Evolutionary conservation across 139 green algal genomes (phyloP).

Genomic region (Pseudopediastrum boryanum): DNA sequence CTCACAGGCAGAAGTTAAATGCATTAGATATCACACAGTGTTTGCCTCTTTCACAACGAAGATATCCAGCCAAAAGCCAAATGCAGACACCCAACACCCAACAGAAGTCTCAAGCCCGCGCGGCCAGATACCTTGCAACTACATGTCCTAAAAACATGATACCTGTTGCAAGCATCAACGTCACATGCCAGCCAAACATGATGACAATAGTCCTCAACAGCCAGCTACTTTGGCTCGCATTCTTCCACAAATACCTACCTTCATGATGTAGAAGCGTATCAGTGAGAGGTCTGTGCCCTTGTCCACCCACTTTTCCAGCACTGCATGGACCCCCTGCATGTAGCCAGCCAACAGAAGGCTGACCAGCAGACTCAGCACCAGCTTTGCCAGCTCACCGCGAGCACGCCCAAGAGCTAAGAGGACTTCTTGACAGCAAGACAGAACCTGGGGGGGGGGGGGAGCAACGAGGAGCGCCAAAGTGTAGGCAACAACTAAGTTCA

Average conservation of each 20-base stretch:
- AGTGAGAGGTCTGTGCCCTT: slow-evolving; percentile 27
- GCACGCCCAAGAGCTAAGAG: slow-evolving; percentile 3
- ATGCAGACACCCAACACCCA: neutral
- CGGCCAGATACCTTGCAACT: neutral
- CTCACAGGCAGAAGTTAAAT: no score
- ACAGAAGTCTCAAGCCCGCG: neutral
- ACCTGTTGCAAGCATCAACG: no score
- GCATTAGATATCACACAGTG: no score
- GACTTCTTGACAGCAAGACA: neutral
- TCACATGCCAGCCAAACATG: no score
- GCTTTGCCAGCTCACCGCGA: slow-evolving; percentile 8
- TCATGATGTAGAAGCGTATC: slow-evolving; percentile 15
- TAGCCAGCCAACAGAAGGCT: slow-evolving; percentile 29
- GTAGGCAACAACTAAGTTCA: no score
- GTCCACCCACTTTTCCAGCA: neutral
- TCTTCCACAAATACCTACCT: slow-evolving; percentile 12
- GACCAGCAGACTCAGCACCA: slow-evolving; percentile 12
- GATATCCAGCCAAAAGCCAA: neutral
- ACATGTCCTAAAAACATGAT: no score
- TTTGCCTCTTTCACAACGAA: no score
- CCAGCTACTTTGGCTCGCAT: neutral
- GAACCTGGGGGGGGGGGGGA: neutral
- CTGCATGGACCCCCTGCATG: neutral
- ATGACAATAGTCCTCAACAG: neutral
- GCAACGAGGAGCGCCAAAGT: no score